Base-by-base conservation (phyloP, 2,329 filamentous ascomycete genomes). In the Pestalotiopsis fici region DNA sequence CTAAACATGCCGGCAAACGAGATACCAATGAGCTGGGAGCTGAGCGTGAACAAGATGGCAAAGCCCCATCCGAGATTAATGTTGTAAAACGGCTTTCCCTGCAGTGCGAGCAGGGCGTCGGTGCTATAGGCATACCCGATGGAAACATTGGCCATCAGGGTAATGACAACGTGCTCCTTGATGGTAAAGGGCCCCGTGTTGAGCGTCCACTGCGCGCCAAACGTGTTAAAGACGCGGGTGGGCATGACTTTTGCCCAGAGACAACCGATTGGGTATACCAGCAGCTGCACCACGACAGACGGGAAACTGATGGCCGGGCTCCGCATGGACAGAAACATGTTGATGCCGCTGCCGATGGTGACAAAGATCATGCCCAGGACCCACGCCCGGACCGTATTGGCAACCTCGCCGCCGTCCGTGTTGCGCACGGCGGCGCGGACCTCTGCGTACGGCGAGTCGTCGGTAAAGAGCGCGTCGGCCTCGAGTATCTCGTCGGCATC, bases 1-100 rank as follows among this genome's bases (percentile, higher is more conserved):
- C 83, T 77, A 43, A 81, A 81, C 67, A 87, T 76, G 2, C 85
- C 85, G 1, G 86, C 85, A 31, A 87, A 74, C 2, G 83, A 83
- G 56, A 87, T 86, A 0, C 86, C 86, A 65, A 87, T 82, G n/a
- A 85, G 72, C 70, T 87, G 85, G 1, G 83, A 85, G 39, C 83
- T 84, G 37, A 87, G 77, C 3, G 79, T 81, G 61, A 87, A 77
- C 0, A 86, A 74, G 2, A 86, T 73, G 56, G 85, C 80, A 67
- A 85, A 87, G 0, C 83, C 83, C 70, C 83, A 84, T 7, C 83
- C 79, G 0, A 83, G 75, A 4, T 83, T 79, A 62, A 83, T 78
- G 65, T 81, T 68, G 65, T 80, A 80, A 23, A 79, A 82, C 0
- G 80, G 78, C 69, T 79, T 80, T 21, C 79, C 80, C 65, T 81